Conservation (phyloP, 2,329 filamentous ascomycete genomes). For the Samsoniella hepiali region DNA sequence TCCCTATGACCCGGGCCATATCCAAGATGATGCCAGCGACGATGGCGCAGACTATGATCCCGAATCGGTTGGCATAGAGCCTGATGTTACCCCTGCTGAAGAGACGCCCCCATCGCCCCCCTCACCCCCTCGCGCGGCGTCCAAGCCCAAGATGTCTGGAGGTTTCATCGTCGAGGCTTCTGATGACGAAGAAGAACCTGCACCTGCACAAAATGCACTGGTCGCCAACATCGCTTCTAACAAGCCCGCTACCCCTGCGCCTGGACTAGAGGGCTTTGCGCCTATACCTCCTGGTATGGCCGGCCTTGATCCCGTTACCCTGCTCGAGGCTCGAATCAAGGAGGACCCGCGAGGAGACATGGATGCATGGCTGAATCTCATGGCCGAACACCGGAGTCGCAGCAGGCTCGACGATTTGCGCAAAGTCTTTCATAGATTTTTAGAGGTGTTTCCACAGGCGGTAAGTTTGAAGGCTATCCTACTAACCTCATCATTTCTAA, state of each 20-base stretch:
- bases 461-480: constrained; percentile 57
- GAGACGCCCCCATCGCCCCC: neutral
- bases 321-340: constrained; percentile 85
- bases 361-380: constrained; percentile 85
- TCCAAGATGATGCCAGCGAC: constrained; percentile 46
- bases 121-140: constrained; percentile 16
- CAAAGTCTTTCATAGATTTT: constrained; percentile 78
- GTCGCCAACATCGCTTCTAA: constrained; percentile 17
- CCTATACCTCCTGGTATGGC: constrained; percentile 38
- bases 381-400: constrained; percentile 77
- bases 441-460: constrained; percentile 83
- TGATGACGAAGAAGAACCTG: constrained; percentile 39
- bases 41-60: constrained; percentile 58
- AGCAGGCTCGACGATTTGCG: constrained; percentile 80
- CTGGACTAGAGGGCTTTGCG: constrained; percentile 27
- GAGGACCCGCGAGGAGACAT: constrained; percentile 91
- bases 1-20: constrained; percentile 48
- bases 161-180: constrained; percentile 60
- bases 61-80: constrained; percentile 48
- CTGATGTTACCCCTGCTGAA: constrained; percentile 23
- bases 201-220: constrained; percentile 7
- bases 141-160: constrained; percentile 58
- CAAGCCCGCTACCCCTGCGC: constrained; percentile 16
- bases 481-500: constrained; percentile 31
- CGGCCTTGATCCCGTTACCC: constrained; percentile 65